Base-by-base conservation (phyloP, 352 stramenopile genomes). In the Pseudoperonospora humuli region DNA sequence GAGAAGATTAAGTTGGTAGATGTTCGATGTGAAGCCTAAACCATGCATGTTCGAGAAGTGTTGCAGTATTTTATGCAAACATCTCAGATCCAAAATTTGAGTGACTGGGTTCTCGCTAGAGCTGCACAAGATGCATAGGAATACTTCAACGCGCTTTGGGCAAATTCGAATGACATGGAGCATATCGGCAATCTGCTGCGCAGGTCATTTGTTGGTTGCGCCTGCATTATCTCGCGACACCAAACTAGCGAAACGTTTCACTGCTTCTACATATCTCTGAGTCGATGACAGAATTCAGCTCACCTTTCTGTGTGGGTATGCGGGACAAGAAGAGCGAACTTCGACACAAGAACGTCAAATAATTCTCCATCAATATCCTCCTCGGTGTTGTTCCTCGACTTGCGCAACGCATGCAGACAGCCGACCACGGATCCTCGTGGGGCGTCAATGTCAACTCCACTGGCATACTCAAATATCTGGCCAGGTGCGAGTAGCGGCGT, bases 381-480 rank as follows among this genome's bases (percentile, higher is more conserved):
- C 7, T 75, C 50, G 9, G 43, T 27, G 7, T 46, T 40, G 7
- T 46, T 40, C 1, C 51, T 53, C 11, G 64, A 42, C 35, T 61
- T 63, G 14, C 62, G 61, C 10, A 86, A 17, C 1, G 60, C 64
- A 34, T 90, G 78, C 25, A 90, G 55, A 54, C 74, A 86, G n/a
- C 78, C 78, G 0, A 58, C 71, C 20, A 83, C 72, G 6, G 57
- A 70, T 11, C 78, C 78, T 8, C 63, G 45, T 9, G 74, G 75
- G 18, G 70, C 67, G 39, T 90, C 67, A 24, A 88, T 82, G 45
- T 88, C 75, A 13, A 87, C 71, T 19, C 78, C 75, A 29, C 75
- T 90, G 3, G 71, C 75, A 50, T 90, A 90, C 52, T 86, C 71
- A 37, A 88, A 87, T n/a, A 64, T 78, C 36, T 90, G 66, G 5